Evolutionary conservation across 306 rosid genomes (phyloP), one percentile per base, ranked within the genome.

Genomic region (Cucumis melo): DNA sequence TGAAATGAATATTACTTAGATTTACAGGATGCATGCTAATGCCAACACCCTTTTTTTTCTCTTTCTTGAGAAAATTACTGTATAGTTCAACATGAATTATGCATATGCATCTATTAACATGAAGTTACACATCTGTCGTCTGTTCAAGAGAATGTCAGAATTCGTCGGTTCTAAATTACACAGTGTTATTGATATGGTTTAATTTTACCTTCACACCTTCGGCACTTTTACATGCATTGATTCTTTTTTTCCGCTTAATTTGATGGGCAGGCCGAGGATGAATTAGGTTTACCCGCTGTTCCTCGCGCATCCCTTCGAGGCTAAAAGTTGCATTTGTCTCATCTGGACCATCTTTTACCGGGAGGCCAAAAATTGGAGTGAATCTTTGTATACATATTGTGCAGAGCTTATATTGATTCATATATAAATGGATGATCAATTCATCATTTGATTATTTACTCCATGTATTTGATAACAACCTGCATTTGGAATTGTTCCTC

Each of bases 251-350:
- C 34, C 10, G 34, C 34, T 48, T 58, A 68, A 66, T 55, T 75
- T 67, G 77, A 42, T 77, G 27, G 41, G 81, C 93, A 94, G 99
- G 81, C 79, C 50, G 93, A 90, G 62, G 97, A 92, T 8, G 97
- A 94, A 83, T 65, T 90, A 76, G 99, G 96, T 61, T 90, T 94
- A 79, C 97, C 99, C n/a, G 79, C 97, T 54, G 97, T 90, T 19
- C 97, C 99, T 10, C 91, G 90, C 77, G 90, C 99, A 75, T 78
- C 96, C 1, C 21, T 94, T 56, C 96, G 97, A 5, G 96, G 83
- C 78, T 94, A 85, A 81, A 44, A 79, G 79, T 59, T 54, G 41
- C 29, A 62, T 67, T 56, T 55, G 7, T 55, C 63, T 34, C 51
- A 19, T 36, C 9, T 34, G 29, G 29, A 74, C 19, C 77, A 17